Evolutionary conservation across 2,329 filamentous ascomycete species (phyloP), one percentile per base, ranked within the genome.

Genomic region (Fonsecaea multimorphosa): DNA sequence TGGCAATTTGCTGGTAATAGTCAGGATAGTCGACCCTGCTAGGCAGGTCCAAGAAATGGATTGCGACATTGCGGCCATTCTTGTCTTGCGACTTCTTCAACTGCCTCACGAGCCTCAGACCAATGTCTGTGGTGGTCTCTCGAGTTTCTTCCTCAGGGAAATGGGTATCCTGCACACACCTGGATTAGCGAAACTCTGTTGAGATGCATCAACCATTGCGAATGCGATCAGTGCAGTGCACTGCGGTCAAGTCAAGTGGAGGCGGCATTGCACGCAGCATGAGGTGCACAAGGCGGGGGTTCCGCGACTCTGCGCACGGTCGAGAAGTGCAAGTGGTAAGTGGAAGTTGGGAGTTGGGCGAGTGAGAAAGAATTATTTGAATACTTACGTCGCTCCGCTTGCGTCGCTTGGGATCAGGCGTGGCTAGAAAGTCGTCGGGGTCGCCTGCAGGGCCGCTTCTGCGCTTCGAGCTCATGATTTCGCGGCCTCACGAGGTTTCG

Each of bases 51-150:
- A 93, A 87, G 76, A 96, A 96, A 73, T 88, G 87, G 49, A 85
- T 88, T 59, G 91, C 87, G 73, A 96, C 90, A 8, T 84, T 84
- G 54, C 91, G 91, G 67, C 91, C 91, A 80, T 87, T 91, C 81
- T 96, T 96, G 77, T 96, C 92, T 68, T 87, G 87, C 24, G 91
- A 92, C 70, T 86, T 84, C 72, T 89, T 89, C 74, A 96, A 86
- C 74, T 89, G 88, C 61, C 91, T 87, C 52, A 96, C 80, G 74
- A 96, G 91, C 70, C 85, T 86, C 72, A 91, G 79, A 40, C 92
- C 92, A 73, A 88, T 86, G 62, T 88, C 84, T 14, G 88, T 89
- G 2, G 91, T 93, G 16, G 87, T 87, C 75, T 91, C 87, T 61
- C 80, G 78, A 16, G 85, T 88, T 78, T 93, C 90, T 49, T 65